Evolutionary conservation across 2,329 filamentous ascomycete species (phyloP).

Genomic region (Fonsecaea monophora): DNA sequence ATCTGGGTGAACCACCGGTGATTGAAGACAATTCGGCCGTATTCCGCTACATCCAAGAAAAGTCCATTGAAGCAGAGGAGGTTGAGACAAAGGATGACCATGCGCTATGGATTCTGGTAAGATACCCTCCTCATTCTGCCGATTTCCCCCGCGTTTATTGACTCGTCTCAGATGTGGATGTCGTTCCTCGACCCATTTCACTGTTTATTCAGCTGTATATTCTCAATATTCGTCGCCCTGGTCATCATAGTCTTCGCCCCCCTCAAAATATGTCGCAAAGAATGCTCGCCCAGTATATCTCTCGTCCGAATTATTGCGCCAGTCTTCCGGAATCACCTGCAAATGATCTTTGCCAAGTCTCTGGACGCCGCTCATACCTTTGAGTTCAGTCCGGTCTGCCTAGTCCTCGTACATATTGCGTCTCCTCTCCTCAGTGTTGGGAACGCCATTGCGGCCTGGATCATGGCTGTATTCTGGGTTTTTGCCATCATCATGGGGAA

Average conservation of each 20-base stretch:
- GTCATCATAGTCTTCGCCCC: constrained; percentile 60
- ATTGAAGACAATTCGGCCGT: constrained; percentile 35
- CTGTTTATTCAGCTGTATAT: constrained; percentile 61
- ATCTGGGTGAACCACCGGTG: constrained; percentile 26
- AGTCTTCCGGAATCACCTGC: constrained; percentile 38
- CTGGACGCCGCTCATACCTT: constrained; percentile 42
- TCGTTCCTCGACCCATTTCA: constrained; percentile 59
- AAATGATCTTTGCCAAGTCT: constrained; percentile 38
- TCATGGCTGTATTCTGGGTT: constrained; percentile 67
- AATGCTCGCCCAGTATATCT: constrained; percentile 47
- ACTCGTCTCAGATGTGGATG: constrained; percentile 40
- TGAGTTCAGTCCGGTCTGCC: constrained; percentile 49
- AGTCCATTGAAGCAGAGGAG: constrained; percentile 39
- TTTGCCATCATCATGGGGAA: constrained; percentile 67
- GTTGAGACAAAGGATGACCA: constrained; percentile 45
- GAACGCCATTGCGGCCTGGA: constrained; percentile 64
- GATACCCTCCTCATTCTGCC: not conserved
- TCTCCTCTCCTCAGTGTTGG: constrained; percentile 64
- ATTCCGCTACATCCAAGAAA: constrained; percentile 35
- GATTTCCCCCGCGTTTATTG: not conserved
- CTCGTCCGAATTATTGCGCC: constrained; percentile 38
- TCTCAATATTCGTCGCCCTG: constrained; percentile 60
- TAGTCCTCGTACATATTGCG: constrained; percentile 61
- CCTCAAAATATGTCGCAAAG: constrained; percentile 59
- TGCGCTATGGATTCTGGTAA: constrained; percentile 54